Conservation (phyloP, 768 basidiomycete species). For the Amanita polypyramis region DNA sequence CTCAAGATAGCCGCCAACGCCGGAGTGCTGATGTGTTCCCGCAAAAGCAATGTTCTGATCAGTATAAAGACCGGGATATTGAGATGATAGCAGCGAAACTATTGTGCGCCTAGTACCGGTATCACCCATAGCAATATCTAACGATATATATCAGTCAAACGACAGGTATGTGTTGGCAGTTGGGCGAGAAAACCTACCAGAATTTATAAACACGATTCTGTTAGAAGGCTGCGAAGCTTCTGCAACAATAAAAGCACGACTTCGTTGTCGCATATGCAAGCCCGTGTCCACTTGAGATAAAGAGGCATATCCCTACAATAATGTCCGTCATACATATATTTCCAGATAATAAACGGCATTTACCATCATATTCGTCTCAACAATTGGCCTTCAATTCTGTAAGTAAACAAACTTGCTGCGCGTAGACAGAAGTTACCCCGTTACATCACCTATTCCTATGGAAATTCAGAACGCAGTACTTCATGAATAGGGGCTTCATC, state of each 20-base stretch:
- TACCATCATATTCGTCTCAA: slow-evolving; percentile 82
- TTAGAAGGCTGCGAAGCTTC: slow-evolving; percentile 44
- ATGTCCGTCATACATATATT: background rate
- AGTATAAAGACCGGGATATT: slow-evolving; percentile 56
- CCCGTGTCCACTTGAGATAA: slow-evolving; percentile 60
- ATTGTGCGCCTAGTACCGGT: slow-evolving; percentile 64
- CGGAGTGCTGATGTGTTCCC: slow-evolving; percentile 68
- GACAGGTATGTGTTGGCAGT: background rate
- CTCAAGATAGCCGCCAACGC: slow-evolving; percentile 73
- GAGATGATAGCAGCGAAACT: slow-evolving; percentile 40
- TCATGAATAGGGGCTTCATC: slow-evolving; percentile 5
- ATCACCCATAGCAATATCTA: slow-evolving; percentile 79
- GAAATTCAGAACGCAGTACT: background rate
- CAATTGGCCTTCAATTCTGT: slow-evolving; percentile 44
- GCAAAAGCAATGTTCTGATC: slow-evolving; percentile 67
- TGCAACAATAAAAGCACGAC: slow-evolving; percentile 68
- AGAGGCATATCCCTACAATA: slow-evolving; percentile 52
- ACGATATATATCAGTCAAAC: background rate
- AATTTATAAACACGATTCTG: slow-evolving; percentile 65
- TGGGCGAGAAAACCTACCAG: slow-evolving; percentile 30
- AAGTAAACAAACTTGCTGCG: slow-evolving; percentile 7
- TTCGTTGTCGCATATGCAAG: slow-evolving; percentile 70
- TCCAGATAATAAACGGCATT: slow-evolving; percentile 4
- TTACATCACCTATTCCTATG: slow-evolving; percentile 62
- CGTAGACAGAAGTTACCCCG: slow-evolving; percentile 36